phyloP scores from a whole-genome alignment of 2,329 filamentous ascomycete genomes.

The Setomelanomma holmii region DNA sequence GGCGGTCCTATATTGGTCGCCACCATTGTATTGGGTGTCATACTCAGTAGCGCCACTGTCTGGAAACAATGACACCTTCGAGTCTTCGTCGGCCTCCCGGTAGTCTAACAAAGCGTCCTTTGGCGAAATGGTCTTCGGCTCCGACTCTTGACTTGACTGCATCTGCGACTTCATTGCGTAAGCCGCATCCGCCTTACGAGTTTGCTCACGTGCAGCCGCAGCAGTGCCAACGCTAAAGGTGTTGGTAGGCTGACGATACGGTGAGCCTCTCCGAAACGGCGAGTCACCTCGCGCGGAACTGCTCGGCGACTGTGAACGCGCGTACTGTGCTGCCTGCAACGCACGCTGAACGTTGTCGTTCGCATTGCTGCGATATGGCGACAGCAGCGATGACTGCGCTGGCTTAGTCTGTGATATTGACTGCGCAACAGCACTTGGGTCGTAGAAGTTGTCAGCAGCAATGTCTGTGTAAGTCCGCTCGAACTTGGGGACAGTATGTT shows the following conservation, averaged over 20 bases:
- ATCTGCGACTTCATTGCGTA: constrained; percentile 52
- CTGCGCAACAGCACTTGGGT: constrained; percentile 68
- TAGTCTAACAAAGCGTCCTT: constrained; percentile 92
- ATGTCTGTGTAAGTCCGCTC: constrained; percentile 86
- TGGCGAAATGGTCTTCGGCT: constrained; percentile 87
- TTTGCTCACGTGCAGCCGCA: constrained; percentile 67
- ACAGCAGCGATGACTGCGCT: constrained; percentile 56
- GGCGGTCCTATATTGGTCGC: constrained; percentile 49
- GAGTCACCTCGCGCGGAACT: constrained; percentile 71
- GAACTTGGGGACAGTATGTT: constrained; percentile 69
- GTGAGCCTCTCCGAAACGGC: constrained; percentile 76
- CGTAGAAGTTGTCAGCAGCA: constrained; percentile 85
- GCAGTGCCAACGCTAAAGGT: constrained; percentile 58
- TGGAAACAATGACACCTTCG: constrained; percentile 76
- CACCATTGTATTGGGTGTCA: constrained; percentile 52
- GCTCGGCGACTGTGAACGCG: constrained; percentile 64
- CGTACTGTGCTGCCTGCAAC: constrained; percentile 79
- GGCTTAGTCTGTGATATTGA: constrained; percentile 54
- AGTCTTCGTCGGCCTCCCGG: constrained; percentile 73
- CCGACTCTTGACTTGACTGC: constrained; percentile 49
- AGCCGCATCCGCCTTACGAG: constrained; percentile 65
- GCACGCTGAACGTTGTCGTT: constrained; percentile 72
- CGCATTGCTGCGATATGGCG: constrained; percentile 54
- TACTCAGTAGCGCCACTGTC: constrained; percentile 63
- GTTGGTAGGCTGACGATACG: constrained; percentile 54